These are phyloP conservation scores for Colletotrichum costaricense DNA, from an alignment of 2,329 filamentous ascomycete genomes.

Conservation along the genomic window DNA sequence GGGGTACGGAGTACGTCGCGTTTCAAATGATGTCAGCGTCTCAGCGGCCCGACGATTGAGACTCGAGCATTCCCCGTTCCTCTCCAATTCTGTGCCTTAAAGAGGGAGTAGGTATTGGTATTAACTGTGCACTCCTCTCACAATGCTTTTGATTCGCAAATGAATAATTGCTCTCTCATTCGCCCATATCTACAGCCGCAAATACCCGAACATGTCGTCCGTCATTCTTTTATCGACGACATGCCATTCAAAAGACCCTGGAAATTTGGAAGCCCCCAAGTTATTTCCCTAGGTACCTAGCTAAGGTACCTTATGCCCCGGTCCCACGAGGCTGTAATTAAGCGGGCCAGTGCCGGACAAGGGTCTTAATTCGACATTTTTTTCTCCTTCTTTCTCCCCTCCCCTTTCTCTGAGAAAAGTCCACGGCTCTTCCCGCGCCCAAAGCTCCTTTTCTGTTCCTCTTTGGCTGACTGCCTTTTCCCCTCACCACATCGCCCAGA, in stretches of 20 bases:
- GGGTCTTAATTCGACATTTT: slow-evolving; percentile 30
- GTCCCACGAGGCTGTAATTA: slow-evolving; percentile 24
- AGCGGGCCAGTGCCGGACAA: slow-evolving; percentile 24
- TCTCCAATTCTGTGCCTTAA: neutral
- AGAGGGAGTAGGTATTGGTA: too few species aligned
- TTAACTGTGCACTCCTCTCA: neutral
- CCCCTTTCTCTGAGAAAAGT: neutral
- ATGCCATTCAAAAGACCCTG: neutral
- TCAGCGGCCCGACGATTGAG: slow-evolving; percentile 23
- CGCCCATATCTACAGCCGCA: slow-evolving; percentile 11
- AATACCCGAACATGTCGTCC: neutral
- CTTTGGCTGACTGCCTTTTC: neutral
- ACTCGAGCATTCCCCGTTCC: neutral
- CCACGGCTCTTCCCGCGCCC: slow-evolving; percentile 22
- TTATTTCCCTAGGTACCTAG: neutral
- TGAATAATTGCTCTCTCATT: neutral
- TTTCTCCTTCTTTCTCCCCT: neutral
- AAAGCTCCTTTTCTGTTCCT: neutral
- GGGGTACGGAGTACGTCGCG: slow-evolving; percentile 8
- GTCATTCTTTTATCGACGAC: neutral
- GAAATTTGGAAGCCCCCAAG: neutral
- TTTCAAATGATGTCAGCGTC: slow-evolving; percentile 36
- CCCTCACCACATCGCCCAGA: neutral
- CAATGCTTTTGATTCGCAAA: neutral
- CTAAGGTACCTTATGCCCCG: too few species aligned